phyloP scores from a whole-genome alignment of 2,329 filamentous ascomycete species.

The Arthrobotrys iridis region DNA sequence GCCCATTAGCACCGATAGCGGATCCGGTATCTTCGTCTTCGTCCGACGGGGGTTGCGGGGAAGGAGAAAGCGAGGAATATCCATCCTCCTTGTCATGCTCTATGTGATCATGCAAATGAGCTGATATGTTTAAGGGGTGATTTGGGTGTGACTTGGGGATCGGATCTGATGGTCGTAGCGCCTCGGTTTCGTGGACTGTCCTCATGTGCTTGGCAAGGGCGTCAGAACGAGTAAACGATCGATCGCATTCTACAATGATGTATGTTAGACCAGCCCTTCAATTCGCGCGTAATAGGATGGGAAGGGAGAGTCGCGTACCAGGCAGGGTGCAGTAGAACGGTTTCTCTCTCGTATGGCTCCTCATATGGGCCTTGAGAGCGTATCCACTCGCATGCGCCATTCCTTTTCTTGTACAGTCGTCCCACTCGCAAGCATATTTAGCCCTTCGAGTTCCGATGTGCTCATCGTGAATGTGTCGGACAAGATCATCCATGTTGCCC shows the following conservation, averaged over 20 bases:
- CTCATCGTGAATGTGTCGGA: conserved; percentile 87
- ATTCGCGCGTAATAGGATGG: background rate
- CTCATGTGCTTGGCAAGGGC: conserved; percentile 98
- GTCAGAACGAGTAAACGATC: conserved; percentile 94
- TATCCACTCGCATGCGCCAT: conserved; percentile 94
- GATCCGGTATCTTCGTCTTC: conserved; percentile 31
- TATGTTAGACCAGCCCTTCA: background rate
- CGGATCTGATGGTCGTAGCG: conserved; percentile 80
- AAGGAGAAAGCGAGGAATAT: conserved; percentile 42
- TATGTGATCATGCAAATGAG: conserved; percentile 56
- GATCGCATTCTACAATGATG: conserved; percentile 82
- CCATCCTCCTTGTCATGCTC: conserved; percentile 56
- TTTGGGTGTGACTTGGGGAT: conserved; percentile 72
- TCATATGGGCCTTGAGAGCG: conserved; percentile 94
- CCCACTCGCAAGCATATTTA: conserved; percentile 99
- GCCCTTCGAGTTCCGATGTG: conserved; percentile 94
- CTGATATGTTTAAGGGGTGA: conserved; percentile 63
- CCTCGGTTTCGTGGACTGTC: conserved; percentile 96
- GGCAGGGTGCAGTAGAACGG: conserved; percentile 96
- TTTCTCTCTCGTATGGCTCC: conserved; percentile 97
- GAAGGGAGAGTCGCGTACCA: conserved; percentile 67
- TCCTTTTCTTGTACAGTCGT: conserved; percentile 85
- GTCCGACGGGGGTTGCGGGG: conserved; percentile 13
- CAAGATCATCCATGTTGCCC: conserved; percentile 81
- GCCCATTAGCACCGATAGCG: conserved; percentile 12